Evolutionary conservation across 177 flowering plant species (phyloP).

Genomic region (Vitis hybrid): DNA sequence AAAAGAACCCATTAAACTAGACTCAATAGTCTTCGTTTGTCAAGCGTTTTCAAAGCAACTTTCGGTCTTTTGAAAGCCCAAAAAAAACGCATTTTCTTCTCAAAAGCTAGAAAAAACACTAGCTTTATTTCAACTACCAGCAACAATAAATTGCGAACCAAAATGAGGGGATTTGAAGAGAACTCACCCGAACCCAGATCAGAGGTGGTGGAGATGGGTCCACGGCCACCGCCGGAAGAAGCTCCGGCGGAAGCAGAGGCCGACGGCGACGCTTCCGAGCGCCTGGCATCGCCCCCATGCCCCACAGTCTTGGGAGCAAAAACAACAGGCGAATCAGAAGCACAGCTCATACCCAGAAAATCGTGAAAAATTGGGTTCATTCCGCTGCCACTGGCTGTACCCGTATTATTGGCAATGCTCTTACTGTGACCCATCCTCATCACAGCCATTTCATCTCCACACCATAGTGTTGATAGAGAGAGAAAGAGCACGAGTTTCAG

Average conservation of each 20-base stretch:
- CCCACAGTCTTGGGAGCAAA: constrained; percentile 16
- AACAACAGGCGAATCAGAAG: constrained; percentile 24
- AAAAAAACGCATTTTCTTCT: neutral
- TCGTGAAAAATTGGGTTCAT: constrained; percentile 55
- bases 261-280: constrained; percentile 41
- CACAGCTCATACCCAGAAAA: constrained; percentile 54
- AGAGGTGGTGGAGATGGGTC: constrained; percentile 47
- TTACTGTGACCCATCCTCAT: constrained; percentile 31
- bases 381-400: neutral
- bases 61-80: too few relatives aligned
- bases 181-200: constrained; percentile 64
- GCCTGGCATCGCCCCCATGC: constrained; percentile 14
- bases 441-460: constrained; percentile 35
- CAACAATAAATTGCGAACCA: neutral
- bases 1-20: neutral
- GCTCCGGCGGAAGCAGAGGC: constrained; percentile 38
- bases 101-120: neutral
- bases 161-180: neutral
- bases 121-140: neutral
- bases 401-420: constrained; percentile 9
- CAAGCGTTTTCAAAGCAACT: too few relatives aligned
- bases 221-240: constrained; percentile 40
- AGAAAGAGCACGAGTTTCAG: constrained; percentile 25
- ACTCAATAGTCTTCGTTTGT: too few relatives aligned
- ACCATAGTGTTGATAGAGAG: constrained; percentile 9